Evolutionary conservation across 2,329 filamentous ascomycete genomes (phyloP), one percentile per base, ranked within the genome.

Genomic region (Mycogone perniciosa): DNA sequence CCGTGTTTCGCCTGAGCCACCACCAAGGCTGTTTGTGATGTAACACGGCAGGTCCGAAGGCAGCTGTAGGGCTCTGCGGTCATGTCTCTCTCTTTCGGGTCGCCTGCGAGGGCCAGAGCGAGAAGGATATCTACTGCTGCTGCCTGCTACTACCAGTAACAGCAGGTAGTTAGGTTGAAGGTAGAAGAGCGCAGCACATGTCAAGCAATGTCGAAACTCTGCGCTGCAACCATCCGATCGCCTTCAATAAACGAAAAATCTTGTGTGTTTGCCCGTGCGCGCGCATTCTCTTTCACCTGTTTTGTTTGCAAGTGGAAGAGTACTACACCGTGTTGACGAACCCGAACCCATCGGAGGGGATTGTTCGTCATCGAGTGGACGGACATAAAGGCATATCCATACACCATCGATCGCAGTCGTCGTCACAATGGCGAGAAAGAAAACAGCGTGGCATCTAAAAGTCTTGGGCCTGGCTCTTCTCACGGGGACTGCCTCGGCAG

Each of bases 401-500:
- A 31, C 33, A n/a, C 3, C 8, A 4, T 35, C 8, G 29, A 6
- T 10, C 20, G 26, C 13, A 40, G 6, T 41, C 7, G 7, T 13
- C n/a, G 9, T 11, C 34, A 13, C 35, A 6, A 46, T 51, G 48
- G 38, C 48, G 37, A 46, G 30, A 44, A 20, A 26, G 9, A 26
- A 8, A 39, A 20, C 48, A 50, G 13, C 27, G 40, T 45, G 35
- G 26, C 34, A 13, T 7, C 40, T 29, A 4, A 44, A 31, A 3
- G 37, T 53, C 42, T 6, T 33, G n/a, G 20, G 20, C 42, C 37
- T 50, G 34, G 29, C 60, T 7, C 43, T 65, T 11, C 52, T 61
- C 46, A 60, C 57, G 39, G 52, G 58, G 5, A 51, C 54, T 2
- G 60, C 56, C 5, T 64, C 62, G 6, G 63, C 53, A 40, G 42